These are phyloP conservation scores for Castanea mollissima DNA, from an alignment of 306 rosid genomes.

Conservation along the genomic window DNA sequence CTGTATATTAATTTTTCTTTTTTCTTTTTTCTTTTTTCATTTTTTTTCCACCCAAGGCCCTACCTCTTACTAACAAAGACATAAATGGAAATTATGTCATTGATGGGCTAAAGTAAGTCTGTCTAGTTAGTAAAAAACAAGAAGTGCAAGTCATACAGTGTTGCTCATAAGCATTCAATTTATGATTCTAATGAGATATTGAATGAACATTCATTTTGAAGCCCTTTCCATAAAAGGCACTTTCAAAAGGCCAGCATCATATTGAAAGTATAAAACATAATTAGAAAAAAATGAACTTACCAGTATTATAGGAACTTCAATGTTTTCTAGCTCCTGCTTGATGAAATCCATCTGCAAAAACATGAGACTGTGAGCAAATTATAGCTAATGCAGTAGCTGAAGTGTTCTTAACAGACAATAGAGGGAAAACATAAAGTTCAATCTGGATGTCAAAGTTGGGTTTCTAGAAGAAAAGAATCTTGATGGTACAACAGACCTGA, in stretches of 20 bases:
- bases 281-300: slow-evolving; percentile 40
- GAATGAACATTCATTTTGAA: background rate
- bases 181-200: background rate
- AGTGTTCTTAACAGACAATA: background rate
- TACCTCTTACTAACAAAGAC: background rate
- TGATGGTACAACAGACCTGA: background rate
- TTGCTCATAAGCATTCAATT: background rate
- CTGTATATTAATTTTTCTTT: background rate
- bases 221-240: background rate
- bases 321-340: slow-evolving; percentile 58
- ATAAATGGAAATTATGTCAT: background rate
- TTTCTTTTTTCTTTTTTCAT: background rate
- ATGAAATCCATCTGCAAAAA: slow-evolving; percentile 69
- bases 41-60: background rate
- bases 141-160: background rate
- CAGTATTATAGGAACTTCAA: slow-evolving; percentile 71
- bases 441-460: background rate
- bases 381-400: background rate
- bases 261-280: slow-evolving; percentile 1
- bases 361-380: slow-evolving; percentile 17
- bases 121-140: background rate
- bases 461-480: background rate
- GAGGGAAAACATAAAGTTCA: background rate
- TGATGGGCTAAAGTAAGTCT: background rate
- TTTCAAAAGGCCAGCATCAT: slow-evolving; percentile 3